Base-by-base conservation (phyloP, 495 filamentous ascomycete species). In the Penicillium paxilli region DNA sequence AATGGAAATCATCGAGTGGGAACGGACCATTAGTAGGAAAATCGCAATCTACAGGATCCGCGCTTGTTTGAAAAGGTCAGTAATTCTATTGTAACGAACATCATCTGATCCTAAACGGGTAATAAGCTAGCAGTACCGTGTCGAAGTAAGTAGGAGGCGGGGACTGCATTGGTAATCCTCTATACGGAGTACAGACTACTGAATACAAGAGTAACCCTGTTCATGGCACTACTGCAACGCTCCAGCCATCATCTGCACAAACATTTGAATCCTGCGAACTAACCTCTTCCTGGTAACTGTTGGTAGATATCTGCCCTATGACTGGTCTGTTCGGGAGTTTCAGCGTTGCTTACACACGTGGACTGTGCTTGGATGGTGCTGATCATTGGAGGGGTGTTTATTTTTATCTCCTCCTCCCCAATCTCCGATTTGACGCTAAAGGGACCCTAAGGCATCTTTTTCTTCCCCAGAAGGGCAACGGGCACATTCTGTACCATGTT, bases 301-400 rank as follows among this genome's bases (percentile, higher is more conserved):
- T 42, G 40, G 40, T 42, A 42, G 20, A 23, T 42, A 23, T 9
- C 19, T 42, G 40, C 19, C 8, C 17, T 21, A 5, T 10, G 40
- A 42, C 19, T 42, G 40, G 40, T 42, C 40, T 23, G 11, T 42
- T 8, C 11, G 19, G 9, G 21, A 10, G 56, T 60, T 60, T 60
- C 58, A 60, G 23, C 28, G 20, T 52, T 50, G 47, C 52, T 60
- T 52, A 56, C 35, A 28, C 57, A 60, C 52, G 52, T 55, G 52
- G 58, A 49, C 49, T 46, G 44, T 30, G 37, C 35, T 35, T 57
- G 19, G 55, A 28, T 16, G 6, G 7, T 44, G 50, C 28, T 53
- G 50, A 54, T 53, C 51, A 47, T 22, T 42, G 17, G 40, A 42
- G 40, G 40, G 10, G 9, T 7, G 23, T 54, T 59, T 54, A 52